phyloP scores from a whole-genome alignment of 345 rosid genomes.

The Eucalyptus globulus region DNA sequence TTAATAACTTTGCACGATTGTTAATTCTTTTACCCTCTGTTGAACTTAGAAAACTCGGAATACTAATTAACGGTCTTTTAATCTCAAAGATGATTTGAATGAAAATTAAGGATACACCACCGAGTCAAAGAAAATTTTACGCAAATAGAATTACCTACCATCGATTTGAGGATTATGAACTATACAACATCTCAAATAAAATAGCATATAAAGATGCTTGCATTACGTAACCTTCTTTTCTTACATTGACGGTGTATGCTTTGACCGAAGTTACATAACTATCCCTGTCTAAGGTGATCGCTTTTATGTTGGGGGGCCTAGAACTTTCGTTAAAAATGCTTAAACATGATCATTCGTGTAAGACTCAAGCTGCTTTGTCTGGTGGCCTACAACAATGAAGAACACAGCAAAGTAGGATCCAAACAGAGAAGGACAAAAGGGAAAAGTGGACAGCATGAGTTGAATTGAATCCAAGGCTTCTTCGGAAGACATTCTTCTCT shows the following conservation, averaged over 20 bases:
- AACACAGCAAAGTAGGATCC: neutral
- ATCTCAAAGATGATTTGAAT: neutral
- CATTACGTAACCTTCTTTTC: neutral
- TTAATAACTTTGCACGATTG: neutral
- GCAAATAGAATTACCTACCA: neutral
- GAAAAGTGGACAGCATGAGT: neutral
- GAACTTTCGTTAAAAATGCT: neutral
- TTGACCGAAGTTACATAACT: neutral
- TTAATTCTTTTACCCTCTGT: neutral
- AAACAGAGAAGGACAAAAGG: neutral
- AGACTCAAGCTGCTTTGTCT: neutral
- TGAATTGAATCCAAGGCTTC: neutral
- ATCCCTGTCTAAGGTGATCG: neutral
- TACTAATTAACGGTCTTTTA: neutral
- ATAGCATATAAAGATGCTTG: neutral
- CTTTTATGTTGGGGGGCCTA: neutral
- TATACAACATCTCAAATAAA: neutral
- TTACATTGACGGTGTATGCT: neutral
- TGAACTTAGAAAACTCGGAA: neutral
- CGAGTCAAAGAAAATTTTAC: neutral
- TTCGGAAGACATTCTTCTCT: neutral
- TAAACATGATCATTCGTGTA: neutral
- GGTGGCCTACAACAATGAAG: neutral
- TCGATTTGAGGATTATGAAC: neutral
- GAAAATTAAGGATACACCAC: neutral